Percentiles rank a stretch among this genome's conserved stretches.
These are phyloP conservation scores for Delonix regia DNA, from an alignment of 306 rosid genomes.

Conservation along the genomic window DNA sequence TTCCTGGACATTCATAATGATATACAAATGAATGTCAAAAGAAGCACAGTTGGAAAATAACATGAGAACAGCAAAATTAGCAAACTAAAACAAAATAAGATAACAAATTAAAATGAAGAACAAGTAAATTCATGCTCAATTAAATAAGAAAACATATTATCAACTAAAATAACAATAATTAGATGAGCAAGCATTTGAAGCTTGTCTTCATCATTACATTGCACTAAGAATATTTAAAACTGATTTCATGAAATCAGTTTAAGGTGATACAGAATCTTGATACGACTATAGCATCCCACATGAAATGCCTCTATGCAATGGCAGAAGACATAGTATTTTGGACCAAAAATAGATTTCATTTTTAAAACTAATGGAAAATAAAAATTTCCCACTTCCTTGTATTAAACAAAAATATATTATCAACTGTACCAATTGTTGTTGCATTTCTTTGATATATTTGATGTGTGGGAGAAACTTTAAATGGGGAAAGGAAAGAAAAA, in stretches of 20 bases:
- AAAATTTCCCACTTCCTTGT: constrained; percentile 7
- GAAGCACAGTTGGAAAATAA: constrained; percentile 30
- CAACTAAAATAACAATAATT: not conserved
- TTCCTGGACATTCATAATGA: constrained; percentile 61
- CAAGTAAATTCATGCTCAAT: constrained; percentile 22
- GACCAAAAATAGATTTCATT: constrained; percentile 13
- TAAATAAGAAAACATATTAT: not conserved
- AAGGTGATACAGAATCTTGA: constrained; percentile 2
- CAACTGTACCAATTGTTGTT: constrained; percentile 3
- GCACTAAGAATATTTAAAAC: constrained; percentile 1
- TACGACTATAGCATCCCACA: constrained; percentile 8
- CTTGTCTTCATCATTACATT: constrained; percentile 16
- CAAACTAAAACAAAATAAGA: constrained; percentile 21
- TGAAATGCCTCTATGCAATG: too few species aligned
- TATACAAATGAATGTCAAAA: constrained; percentile 31
- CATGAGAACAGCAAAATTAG: constrained; percentile 20
- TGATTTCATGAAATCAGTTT: constrained; percentile 18
- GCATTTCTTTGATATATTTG: constrained; percentile 11
- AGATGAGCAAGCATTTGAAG: not conserved
- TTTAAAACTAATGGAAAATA: constrained; percentile 1
- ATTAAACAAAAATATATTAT: not conserved
- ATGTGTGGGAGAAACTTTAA: not conserved
- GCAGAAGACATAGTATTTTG: not conserved
- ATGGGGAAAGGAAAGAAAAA: not conserved
- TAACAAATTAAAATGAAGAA: constrained; percentile 34